Evolutionary conservation across 768 basidiomycete genomes (phyloP), one percentile per base, ranked within the genome.

Genomic region (Rhizopogon sp.): DNA sequence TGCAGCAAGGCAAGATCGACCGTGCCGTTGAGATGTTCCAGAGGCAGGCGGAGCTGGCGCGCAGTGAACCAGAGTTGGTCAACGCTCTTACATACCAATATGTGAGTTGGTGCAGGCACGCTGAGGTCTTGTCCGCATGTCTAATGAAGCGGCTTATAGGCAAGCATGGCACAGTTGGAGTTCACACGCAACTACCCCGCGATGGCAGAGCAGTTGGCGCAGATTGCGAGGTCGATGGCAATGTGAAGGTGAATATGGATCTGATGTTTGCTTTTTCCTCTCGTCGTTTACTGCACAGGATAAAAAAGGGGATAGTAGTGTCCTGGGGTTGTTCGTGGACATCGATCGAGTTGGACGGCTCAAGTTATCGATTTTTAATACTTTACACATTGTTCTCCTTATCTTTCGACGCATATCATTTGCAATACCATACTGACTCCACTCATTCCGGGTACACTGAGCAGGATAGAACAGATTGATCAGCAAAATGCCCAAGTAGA

Each of bases 1-100:
- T 98, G 58, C 96, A 98, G 71, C 93, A 95, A 72, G 85, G 87
- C 65, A 89, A 90, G 74, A 85, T 97, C 56, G 83, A 88, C 40
- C 79, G 85, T 56, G 97, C 96, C 2, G 82, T 93, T 56, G 79
- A 84, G 64, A 85, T 93, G 83, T 97, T 99, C 63, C 80, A 84
- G 67, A 80, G 82, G 66, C 90, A 93, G 68, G 83, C 85, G 0
- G 83, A 91, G 66, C 78, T 98, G 57, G 92, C 94, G 22, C 78
- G 96, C 73, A 95, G 88, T 29, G 94, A 97, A 71, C 84, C 83
- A 0, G 96, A 99, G 78, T 75, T 99, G 57, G 76, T 84, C 10
- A 83, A 82, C 62, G 85, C 86, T 40, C 68, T 92, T 69, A 88
- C 87, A 8, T 91, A 87, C 67, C 80, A 87, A 76, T 90, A 82